Evolutionary conservation across 352 stramenopile species (phyloP), one percentile per base, ranked within the genome.

Genomic region (Globisporangium solare): DNA sequence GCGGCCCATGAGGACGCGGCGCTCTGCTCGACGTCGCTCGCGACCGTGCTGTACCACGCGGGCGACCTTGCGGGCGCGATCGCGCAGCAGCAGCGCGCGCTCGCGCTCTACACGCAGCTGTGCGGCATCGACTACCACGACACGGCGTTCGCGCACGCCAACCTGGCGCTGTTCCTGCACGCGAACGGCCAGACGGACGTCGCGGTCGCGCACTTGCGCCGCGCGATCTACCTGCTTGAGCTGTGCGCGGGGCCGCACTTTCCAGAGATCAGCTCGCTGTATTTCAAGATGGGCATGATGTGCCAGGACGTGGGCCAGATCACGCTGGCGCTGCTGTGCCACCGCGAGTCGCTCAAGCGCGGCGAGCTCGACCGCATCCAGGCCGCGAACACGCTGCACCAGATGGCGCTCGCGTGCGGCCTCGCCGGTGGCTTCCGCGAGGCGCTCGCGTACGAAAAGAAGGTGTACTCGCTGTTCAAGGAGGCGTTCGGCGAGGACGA

Each of bases 271-370:
- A 89, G 83, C 45, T 84, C 83, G 49, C 75, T 92, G 5, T 97
- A 98, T 68, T 92, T 97, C 70, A 97, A 97, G 67, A 85, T 98
- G 70, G 95, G 94, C 48, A 96, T 88, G 58, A 92, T 98, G 67
- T 98, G 97, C 74, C 87, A 96, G 49, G 88, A 97, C 57, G 76
- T 92, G 20, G 85, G 80, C 4, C 88, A 97, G 47, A 79, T 94
- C 45, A 79, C 80, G 12, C 61, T 94, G 17, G 94, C 95, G 7
- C 67, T 98, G 40, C 66, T 85, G 55, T 98, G 87, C 70, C 83
- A 95, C 64, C 83, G 84, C 42, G 87, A 96, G 54, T 88, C 86
- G 51, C 76, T 96, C 47, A 85, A 88, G 47, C 84, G 87, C 48
- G 84, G 89, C 51, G 84, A 95, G 54, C 83, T 94, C 52, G 88